Evolutionary conservation across 331 rosid species (phyloP).

Genomic region (Dryas integrifolia): DNA sequence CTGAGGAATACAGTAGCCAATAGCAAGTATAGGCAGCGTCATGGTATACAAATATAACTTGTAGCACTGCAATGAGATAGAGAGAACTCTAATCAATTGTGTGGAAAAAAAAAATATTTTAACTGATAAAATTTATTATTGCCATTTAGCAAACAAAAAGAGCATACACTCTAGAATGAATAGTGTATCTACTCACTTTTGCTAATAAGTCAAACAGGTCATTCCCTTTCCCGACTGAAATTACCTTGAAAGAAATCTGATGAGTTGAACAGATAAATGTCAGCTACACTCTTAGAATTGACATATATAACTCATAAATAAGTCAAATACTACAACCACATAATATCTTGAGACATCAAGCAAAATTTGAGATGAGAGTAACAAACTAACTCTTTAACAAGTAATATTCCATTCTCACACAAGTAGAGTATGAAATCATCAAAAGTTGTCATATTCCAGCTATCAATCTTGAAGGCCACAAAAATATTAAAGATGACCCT

Average conservation of each 20-base stretch:
- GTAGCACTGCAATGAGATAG: slow-evolving; percentile 63
- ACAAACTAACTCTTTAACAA: too few species aligned
- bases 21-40: slow-evolving; percentile 47
- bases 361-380: too few species aligned
- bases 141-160: not conserved
- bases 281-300: slow-evolving; percentile 20
- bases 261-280: slow-evolving; percentile 27
- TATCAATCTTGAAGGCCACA: too few species aligned
- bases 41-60: slow-evolving; percentile 58
- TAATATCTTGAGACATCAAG: too few species aligned
- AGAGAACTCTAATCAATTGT: slow-evolving; percentile 22
- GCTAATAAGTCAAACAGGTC: slow-evolving; percentile 41
- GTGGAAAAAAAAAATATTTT: not conserved
- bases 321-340: not conserved
- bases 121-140: not conserved
- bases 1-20: slow-evolving; percentile 74
- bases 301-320: not conserved
- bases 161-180: not conserved
- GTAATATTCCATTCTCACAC: too few species aligned
- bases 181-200: slow-evolving; percentile 50
- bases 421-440: too few species aligned
- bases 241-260: slow-evolving; percentile 57
- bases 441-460: too few species aligned
- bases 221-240: slow-evolving; percentile 42
- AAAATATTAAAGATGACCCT: not conserved